Percentiles rank a stretch among this genome's conserved stretches.
Conservation (phyloP, 2,329 filamentous ascomycete species). For the Purpureocillium takamizusanense region DNA sequence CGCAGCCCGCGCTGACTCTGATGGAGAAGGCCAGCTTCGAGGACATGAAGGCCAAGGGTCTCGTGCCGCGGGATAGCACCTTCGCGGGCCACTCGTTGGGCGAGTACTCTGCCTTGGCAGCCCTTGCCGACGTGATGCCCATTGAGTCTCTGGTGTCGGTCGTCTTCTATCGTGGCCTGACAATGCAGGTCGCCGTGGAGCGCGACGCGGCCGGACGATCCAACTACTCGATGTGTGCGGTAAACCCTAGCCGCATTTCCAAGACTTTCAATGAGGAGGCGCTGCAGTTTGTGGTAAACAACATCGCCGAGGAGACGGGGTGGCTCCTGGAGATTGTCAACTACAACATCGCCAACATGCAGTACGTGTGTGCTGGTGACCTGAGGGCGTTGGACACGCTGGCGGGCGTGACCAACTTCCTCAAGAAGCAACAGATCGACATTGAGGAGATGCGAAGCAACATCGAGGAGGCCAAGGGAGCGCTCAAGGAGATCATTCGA, state of each 20-base stretch:
- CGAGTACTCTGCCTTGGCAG: constrained; percentile 95
- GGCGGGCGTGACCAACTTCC: constrained; percentile 80
- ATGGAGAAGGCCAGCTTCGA: constrained; percentile 99
- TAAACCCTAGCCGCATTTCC: constrained; percentile 96
- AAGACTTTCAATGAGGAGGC: constrained; percentile 99
- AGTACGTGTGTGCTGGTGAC: constrained; percentile 65
- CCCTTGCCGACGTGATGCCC: constrained; percentile 97
- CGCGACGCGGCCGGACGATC: constrained; percentile 86
- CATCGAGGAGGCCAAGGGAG: constrained; percentile 83
- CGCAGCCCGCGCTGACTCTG: constrained; percentile 88
- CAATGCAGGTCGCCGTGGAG: constrained; percentile 98
- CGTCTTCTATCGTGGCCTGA: constrained; percentile 97
- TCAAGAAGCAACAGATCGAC: constrained; percentile 95
- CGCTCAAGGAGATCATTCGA: constrained; percentile 83
- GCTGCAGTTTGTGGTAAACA: constrained; percentile 92
- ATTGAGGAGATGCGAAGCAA: constrained; percentile 87
- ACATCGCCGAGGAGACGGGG: constrained; percentile 83
- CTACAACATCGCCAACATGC: constrained; percentile 74
- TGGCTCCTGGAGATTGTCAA: constrained; percentile 99
- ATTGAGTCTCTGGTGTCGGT: constrained; percentile 97
- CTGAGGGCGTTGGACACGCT: constrained; percentile 63
- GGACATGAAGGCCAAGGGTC: constrained; percentile 95
- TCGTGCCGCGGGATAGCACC: constrained; percentile 91
- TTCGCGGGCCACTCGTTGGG: constrained; percentile 97
- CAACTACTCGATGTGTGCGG: constrained; percentile 98